phyloP scores from a whole-genome alignment of 1,284 basidiomycete species.

The Fomitopsis palustris region DNA sequence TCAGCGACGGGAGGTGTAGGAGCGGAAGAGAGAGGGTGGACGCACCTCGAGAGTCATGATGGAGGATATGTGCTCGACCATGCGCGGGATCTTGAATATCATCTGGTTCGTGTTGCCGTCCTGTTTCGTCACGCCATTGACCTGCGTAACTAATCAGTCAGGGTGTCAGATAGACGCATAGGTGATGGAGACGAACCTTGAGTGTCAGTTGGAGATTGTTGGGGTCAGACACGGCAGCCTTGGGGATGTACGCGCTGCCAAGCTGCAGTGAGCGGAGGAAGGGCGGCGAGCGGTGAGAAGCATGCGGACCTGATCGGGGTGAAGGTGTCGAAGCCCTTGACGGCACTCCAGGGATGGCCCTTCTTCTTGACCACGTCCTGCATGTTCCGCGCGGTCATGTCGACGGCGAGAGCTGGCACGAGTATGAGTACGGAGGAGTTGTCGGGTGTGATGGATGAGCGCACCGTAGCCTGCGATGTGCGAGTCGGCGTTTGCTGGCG shows the following conservation, averaged over 20 bases:
- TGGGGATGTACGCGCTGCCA: slow-evolving; percentile 79
- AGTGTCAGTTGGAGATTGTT: slow-evolving; percentile 76
- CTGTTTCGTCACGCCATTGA: slow-evolving; percentile 85
- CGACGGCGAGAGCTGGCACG: slow-evolving; percentile 79
- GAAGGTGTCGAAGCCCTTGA: slow-evolving; percentile 71
- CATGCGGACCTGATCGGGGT: slow-evolving; percentile 61
- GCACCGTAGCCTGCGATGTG: slow-evolving; percentile 91
- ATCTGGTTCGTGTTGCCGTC: slow-evolving; percentile 85
- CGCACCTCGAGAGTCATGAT: slow-evolving; percentile 94
- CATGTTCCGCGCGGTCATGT: slow-evolving; percentile 94
- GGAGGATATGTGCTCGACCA: slow-evolving; percentile 89
- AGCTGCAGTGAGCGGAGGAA: not conserved
- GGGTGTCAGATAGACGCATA: not conserved
- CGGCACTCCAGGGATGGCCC: slow-evolving; percentile 92
- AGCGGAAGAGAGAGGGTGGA: slow-evolving; percentile 30
- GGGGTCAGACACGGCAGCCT: slow-evolving; percentile 66
- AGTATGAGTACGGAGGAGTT: not conserved
- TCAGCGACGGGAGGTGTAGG: not conserved
- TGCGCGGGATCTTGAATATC: slow-evolving; percentile 90
- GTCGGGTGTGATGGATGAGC: not conserved
- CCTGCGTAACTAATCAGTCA: slow-evolving; percentile 35
- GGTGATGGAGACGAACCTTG: slow-evolving; percentile 43
- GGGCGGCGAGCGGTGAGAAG: not conserved
- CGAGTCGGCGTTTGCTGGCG: slow-evolving; percentile 64
- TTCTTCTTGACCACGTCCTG: slow-evolving; percentile 92